Conservation (phyloP, 129 eudicot species). For the Sambucus nigra region DNA sequence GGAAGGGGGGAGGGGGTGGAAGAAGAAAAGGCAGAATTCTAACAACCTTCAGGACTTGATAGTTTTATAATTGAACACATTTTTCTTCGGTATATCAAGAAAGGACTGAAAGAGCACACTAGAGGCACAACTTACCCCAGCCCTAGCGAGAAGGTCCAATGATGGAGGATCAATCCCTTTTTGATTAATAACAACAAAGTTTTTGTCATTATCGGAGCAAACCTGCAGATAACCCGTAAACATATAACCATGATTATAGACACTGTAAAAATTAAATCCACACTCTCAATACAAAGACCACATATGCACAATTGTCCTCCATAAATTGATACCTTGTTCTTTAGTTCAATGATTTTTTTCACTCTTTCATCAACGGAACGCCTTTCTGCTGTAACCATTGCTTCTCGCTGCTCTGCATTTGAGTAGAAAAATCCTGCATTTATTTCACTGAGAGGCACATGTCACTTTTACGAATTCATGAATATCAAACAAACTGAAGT, state of each 20-base stretch:
- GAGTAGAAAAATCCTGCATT: constrained; percentile 96
- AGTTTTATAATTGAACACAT: no score
- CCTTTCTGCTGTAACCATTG: constrained; percentile 90
- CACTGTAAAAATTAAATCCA: neutral
- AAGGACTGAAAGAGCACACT: neutral
- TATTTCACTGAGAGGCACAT: constrained; percentile 55
- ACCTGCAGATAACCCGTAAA: constrained; percentile 38
- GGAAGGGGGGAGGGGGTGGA: no score
- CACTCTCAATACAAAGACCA: neutral
- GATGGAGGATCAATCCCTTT: constrained; percentile 97
- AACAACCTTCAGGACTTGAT: no score
- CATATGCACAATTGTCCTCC: neutral
- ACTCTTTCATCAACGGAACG: constrained; percentile 88
- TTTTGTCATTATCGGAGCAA: constrained; percentile 54
- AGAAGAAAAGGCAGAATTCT: no score
- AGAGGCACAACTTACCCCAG: constrained; percentile 56
- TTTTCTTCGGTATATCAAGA: neutral
- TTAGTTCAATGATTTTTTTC: constrained; percentile 61
- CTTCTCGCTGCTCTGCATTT: constrained; percentile 79
- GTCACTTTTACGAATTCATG: neutral
- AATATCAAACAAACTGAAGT: neutral
- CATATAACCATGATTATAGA: constrained; percentile 1
- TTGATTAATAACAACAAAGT: constrained; percentile 81
- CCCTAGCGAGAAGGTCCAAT: constrained; percentile 80
- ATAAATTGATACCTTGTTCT: constrained; percentile 53